These are phyloP conservation scores for Grigorovia yakushimaensis DNA, from an alignment of 805 yeast species.

Conservation along the genomic window DNA sequence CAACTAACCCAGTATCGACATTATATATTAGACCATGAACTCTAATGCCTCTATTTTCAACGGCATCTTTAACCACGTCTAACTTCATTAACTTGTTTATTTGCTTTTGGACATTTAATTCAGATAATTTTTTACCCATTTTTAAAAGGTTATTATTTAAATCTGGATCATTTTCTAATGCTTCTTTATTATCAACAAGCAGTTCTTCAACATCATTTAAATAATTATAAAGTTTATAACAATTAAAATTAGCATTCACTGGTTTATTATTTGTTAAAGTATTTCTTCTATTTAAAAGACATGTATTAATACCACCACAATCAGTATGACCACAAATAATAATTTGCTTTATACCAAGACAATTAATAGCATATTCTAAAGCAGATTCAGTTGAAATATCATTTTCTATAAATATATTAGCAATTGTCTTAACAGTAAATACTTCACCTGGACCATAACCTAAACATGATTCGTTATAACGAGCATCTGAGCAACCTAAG, in stretches of 20 bases:
- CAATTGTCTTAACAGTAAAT: constrained; percentile 81
- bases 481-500: constrained; percentile 91
- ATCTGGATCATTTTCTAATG: background rate
- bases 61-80: constrained; percentile 3
- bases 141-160: background rate
- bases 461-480: constrained; percentile 72
- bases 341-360: constrained; percentile 68
- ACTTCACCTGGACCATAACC: constrained; percentile 84
- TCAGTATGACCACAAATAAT: constrained; percentile 91
- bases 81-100: constrained; percentile 3
- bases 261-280: constrained; percentile 20
- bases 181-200: constrained; percentile 35
- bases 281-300: constrained; percentile 40
- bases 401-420: constrained; percentile 57
- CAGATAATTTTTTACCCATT: constrained; percentile 4
- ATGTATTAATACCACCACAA: constrained; percentile 86
- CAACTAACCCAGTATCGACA: constrained; percentile 56
- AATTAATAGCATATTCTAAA: constrained; percentile 80
- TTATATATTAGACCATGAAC: constrained; percentile 81
- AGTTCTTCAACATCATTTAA: constrained; percentile 63
- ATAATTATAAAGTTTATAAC: constrained; percentile 10
- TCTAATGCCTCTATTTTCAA: constrained; percentile 32
- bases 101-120: constrained; percentile 6
- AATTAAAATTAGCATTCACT: background rate
- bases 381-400: constrained; percentile 72